Conservation (phyloP, 1,139 yeast genomes). For the Suhomyces anneliseae region DNA sequence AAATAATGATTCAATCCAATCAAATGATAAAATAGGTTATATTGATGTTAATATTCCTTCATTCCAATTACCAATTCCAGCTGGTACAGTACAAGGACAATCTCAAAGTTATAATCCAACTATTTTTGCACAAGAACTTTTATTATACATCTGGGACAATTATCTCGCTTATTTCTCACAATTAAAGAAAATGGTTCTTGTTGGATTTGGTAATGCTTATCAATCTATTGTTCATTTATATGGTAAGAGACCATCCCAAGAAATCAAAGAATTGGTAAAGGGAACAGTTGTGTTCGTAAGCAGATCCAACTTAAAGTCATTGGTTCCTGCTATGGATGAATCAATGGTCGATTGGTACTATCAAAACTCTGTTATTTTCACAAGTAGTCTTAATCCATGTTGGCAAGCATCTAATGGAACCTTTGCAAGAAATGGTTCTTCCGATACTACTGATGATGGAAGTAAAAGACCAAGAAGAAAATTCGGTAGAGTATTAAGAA, state of each 20-base stretch:
- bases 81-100: constrained; percentile 15
- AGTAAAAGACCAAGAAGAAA: constrained; percentile 81
- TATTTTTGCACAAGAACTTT: constrained; percentile 71
- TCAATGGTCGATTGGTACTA: constrained; percentile 89
- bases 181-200: constrained; percentile 68
- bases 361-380: constrained; percentile 79
- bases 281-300: constrained; percentile 75
- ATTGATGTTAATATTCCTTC: constrained; percentile 82
- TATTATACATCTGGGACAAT: constrained; percentile 87
- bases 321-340: constrained; percentile 87
- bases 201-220: constrained; percentile 90
- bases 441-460: constrained; percentile 34
- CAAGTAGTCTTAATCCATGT: constrained; percentile 71
- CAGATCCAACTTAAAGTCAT: constrained; percentile 64
- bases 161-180: constrained; percentile 71
- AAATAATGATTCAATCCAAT: constrained; percentile 43
- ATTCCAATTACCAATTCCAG: constrained; percentile 33
- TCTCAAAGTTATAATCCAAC: constrained; percentile 53
- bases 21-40: constrained; percentile 63
- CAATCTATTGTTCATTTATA: constrained; percentile 83
- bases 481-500: constrained; percentile 82
- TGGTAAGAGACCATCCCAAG: constrained; percentile 69
- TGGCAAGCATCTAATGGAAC: constrained; percentile 56
- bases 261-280: constrained; percentile 60
- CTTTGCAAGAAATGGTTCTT: constrained; percentile 15